A percentile compares a stretch with the other conserved stretches of the same genome.
Conservation (phyloP, 2,329 filamentous ascomycete genomes). For the Clarireedia sp. region DNA sequence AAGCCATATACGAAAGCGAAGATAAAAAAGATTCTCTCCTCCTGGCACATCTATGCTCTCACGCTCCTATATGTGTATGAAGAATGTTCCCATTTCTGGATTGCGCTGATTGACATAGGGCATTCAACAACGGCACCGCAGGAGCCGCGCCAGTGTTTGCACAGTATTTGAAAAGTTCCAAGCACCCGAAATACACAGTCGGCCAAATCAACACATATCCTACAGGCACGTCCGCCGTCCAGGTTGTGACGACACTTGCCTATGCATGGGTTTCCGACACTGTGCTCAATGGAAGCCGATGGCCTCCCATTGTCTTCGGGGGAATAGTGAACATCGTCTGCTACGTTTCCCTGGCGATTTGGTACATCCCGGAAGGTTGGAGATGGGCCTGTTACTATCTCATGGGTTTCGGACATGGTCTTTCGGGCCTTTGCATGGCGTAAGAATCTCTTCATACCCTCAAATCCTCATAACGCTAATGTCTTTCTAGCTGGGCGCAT, state of each 20-base stretch:
- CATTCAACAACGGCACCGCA: slow-evolving; percentile 1
- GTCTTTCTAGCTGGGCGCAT: slow-evolving; percentile 38
- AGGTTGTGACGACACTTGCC: slow-evolving; percentile 21
- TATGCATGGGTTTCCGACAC: slow-evolving; percentile 28
- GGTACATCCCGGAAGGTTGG: slow-evolving; percentile 43
- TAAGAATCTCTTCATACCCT: slow-evolving; percentile 24
- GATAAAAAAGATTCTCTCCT: slow-evolving; percentile 28
- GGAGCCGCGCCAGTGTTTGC: slow-evolving; percentile 29
- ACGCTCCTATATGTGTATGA: slow-evolving; percentile 17
- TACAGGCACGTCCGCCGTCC: slow-evolving; percentile 23
- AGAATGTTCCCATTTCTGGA: neutral
- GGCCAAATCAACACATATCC: slow-evolving; percentile 29
- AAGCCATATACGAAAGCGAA: slow-evolving; percentile 32
- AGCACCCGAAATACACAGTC: slow-evolving; percentile 23
- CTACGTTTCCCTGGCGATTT: slow-evolving; percentile 33
- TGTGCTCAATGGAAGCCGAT: slow-evolving; percentile 21
- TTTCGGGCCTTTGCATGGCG: slow-evolving; percentile 35
- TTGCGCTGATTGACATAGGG: neutral
- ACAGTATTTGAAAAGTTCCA: slow-evolving; percentile 37
- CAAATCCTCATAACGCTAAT: neutral
- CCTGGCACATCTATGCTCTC: slow-evolving; percentile 35
- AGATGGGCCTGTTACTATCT: slow-evolving; percentile 56
- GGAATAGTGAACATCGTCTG: slow-evolving; percentile 22
- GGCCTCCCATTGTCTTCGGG: slow-evolving; percentile 43
- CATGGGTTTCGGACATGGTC: slow-evolving; percentile 33